Percentiles rank a stretch among this genome's conserved stretches.
These are phyloP conservation scores for Pythium brachiatum DNA, from an alignment of 352 stramenopile genomes.

Conservation along the genomic window DNA sequence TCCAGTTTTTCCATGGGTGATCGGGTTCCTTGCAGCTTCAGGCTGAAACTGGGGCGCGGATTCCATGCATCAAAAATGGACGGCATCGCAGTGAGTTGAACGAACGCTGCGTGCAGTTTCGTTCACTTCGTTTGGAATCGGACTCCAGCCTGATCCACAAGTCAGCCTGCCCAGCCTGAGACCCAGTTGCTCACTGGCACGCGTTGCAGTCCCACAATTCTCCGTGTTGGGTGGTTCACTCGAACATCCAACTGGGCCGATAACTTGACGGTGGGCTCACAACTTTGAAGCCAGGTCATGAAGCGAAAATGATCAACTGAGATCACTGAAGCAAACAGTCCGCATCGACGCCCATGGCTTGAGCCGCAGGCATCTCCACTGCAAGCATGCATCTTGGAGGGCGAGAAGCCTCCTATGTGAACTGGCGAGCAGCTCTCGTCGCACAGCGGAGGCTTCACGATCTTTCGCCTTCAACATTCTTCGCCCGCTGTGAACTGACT, in stretches of 20 bases:
- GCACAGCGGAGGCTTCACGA: slow-evolving; percentile 8
- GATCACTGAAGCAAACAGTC: slow-evolving; percentile 1
- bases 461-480: slow-evolving; percentile 26
- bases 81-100: background rate
- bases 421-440: slow-evolving; percentile 20
- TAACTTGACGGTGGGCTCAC: background rate
- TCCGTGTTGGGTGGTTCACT: background rate
- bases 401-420: too few species aligned
- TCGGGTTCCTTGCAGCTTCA: background rate
- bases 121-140: slow-evolving; percentile 4
- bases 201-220: background rate
- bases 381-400: too few species aligned
- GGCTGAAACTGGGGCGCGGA: background rate
- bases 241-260: background rate
- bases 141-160: background rate
- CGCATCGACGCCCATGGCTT: too few species aligned
- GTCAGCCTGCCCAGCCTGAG: too few species aligned
- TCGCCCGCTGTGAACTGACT: slow-evolving; percentile 19
- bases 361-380: too few species aligned
- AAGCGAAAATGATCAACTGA: background rate
- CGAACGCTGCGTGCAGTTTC: background rate
- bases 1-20: background rate
- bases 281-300: slow-evolving; percentile 2
- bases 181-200: too few species aligned
- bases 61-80: background rate